phyloP scores from a whole-genome alignment of 768 basidiomycete species.

The Cytidiella melzeri region DNA sequence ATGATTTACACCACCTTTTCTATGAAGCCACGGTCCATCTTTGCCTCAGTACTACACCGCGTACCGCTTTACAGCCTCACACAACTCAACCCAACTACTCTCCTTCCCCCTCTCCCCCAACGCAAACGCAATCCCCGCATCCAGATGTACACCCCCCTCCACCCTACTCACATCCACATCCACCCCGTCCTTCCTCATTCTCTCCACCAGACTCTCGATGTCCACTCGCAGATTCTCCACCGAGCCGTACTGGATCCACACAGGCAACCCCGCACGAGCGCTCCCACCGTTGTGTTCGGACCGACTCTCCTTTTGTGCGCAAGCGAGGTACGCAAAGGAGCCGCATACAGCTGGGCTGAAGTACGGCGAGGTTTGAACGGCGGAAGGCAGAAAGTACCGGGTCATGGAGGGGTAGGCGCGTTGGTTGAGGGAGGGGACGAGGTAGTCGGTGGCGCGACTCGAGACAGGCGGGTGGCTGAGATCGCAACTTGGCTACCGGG shows the following conservation, averaged over 20 bases:
- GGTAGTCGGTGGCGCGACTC: constrained; percentile 4
- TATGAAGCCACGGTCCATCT: no score
- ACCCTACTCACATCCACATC: constrained; percentile 6
- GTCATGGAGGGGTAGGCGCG: constrained; percentile 12
- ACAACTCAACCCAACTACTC: constrained; percentile 3
- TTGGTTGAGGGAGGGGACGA: constrained; percentile 9
- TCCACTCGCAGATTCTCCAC: constrained; percentile 8
- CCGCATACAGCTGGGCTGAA: constrained; percentile 9
- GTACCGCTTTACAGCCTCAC: constrained; percentile 4
- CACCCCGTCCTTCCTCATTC: constrained; percentile 13
- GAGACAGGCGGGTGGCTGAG: constrained; percentile 6
- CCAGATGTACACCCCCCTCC: constrained; percentile 10
- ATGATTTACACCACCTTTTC: no score
- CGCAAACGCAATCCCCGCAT: constrained; percentile 11
- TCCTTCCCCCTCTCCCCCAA: constrained; percentile 5
- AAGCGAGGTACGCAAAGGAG: constrained; percentile 8
- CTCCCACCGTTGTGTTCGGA: not conserved
- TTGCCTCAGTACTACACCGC: not conserved
- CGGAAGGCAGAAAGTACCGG: constrained; percentile 7
- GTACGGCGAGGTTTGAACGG: constrained; percentile 2
- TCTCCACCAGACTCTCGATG: constrained; percentile 2
- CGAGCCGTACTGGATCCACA: constrained; percentile 9
- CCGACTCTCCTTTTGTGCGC: not conserved
- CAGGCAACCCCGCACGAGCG: not conserved
- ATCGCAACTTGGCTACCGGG: constrained; percentile 10